Evolutionary conservation across 306 rosid genomes (phyloP).

Genomic region (Fragaria iinumae): DNA sequence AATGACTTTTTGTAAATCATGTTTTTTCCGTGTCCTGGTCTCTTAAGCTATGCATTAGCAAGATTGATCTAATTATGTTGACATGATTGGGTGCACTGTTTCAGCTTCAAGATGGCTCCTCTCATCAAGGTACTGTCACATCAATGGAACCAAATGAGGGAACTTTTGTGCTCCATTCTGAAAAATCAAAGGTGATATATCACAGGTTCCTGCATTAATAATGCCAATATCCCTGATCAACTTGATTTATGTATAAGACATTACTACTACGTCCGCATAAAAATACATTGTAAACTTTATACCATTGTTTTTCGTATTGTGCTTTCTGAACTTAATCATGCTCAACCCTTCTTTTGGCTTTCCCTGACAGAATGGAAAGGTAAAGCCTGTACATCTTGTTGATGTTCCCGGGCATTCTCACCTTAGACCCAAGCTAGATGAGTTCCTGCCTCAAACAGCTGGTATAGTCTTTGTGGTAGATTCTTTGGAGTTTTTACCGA

Average conservation of each 20-base stretch:
- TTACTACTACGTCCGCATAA: not conserved
- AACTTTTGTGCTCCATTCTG: slow-evolving; percentile 78
- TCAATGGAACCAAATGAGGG: slow-evolving; percentile 94
- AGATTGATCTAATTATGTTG: slow-evolving; percentile 16
- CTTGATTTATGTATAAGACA: not conserved
- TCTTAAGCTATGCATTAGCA: not conserved
- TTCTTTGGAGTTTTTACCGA: slow-evolving; percentile 76
- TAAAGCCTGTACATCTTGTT: slow-evolving; percentile 72
- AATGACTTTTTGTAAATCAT: too few species aligned
- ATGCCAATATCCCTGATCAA: too few species aligned
- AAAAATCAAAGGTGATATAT: slow-evolving; percentile 59
- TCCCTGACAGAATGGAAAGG: slow-evolving; percentile 62
- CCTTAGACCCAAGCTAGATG: slow-evolving; percentile 81
- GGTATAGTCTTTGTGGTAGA: slow-evolving; percentile 84
- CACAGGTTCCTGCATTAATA: not conserved
- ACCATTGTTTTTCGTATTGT: not conserved
- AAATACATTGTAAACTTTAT: not conserved
- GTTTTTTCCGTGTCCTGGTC: not conserved
- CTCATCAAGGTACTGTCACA: slow-evolving; percentile 88
- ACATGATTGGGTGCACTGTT: slow-evolving; percentile 17
- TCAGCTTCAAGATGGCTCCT: slow-evolving; percentile 88
- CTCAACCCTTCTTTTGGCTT: slow-evolving; percentile 7
- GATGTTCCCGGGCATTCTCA: slow-evolving; percentile 97
- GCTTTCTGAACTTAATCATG: slow-evolving; percentile 1
- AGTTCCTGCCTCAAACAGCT: slow-evolving; percentile 79